phyloP scores from a whole-genome alignment of 2,329 filamentous ascomycete species.

The Dendryphion nanum region DNA sequence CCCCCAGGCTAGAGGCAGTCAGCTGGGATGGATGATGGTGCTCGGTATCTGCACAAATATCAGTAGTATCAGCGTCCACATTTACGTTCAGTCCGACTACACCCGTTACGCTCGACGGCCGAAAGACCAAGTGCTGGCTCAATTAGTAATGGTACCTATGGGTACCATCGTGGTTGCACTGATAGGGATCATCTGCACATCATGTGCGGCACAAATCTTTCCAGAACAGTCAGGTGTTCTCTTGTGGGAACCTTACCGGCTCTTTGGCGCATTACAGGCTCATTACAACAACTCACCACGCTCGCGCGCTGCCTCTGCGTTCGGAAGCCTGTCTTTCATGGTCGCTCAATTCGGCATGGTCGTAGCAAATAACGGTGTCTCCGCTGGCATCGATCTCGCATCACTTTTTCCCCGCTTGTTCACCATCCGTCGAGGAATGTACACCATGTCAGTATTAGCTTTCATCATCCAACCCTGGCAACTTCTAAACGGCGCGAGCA shows the following conservation, averaged over 20 bases:
- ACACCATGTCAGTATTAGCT: neutral
- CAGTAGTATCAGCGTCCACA: neutral
- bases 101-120: neutral
- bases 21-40: neutral
- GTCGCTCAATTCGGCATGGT: neutral
- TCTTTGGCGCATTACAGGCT: neutral
- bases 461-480: conserved; percentile 33
- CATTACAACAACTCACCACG: neutral
- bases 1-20: neutral
- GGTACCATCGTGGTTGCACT: neutral
- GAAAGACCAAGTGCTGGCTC: neutral
- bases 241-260: neutral
- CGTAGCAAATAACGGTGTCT: neutral
- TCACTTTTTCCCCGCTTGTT: neutral
- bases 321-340: neutral
- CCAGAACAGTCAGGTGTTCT: neutral
- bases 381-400: neutral
- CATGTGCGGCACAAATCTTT: neutral
- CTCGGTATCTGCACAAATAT: neutral
- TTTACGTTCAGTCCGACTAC: neutral
- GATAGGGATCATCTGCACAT: neutral
- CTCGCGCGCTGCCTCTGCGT: neutral
- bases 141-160: neutral
- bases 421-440: neutral
- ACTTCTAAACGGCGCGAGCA: conserved; percentile 30